These are phyloP conservation scores for Pleurotus eryngii DNA, from an alignment of 768 basidiomycete genomes.

Conservation along the genomic window DNA sequence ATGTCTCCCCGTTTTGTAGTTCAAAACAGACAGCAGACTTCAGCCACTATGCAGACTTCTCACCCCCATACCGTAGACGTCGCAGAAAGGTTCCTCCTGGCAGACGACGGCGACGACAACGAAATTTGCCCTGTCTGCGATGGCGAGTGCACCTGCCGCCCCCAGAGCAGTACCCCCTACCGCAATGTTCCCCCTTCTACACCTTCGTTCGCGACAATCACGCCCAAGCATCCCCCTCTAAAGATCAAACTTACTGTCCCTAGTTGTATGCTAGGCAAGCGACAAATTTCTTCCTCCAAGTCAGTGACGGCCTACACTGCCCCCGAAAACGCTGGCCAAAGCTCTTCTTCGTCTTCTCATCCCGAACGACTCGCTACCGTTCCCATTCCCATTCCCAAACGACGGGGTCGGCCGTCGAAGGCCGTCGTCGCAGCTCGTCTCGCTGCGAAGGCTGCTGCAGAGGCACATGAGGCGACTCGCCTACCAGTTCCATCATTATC, in stretches of 20 bases:
- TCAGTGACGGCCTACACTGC: constrained; percentile 36
- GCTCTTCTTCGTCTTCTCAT: constrained; percentile 13
- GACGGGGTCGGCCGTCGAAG: constrained; percentile 59
- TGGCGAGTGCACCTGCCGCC: constrained; percentile 80
- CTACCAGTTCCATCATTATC: constrained; percentile 13
- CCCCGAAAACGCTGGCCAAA: constrained; percentile 33
- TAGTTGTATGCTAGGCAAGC: constrained; percentile 48
- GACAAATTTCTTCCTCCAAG: constrained; percentile 18
- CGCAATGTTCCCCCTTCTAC: constrained; percentile 35
- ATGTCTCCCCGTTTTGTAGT: constrained; percentile 20
- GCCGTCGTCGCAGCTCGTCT: constrained; percentile 32
- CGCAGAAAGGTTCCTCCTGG: constrained; percentile 33
- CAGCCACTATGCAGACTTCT: constrained; percentile 60
- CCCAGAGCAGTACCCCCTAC: constrained; percentile 37
- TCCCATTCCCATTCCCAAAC: constrained; percentile 33
- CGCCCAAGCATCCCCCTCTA: constrained; percentile 37
- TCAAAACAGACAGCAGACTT: constrained; percentile 46
- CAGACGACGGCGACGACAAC: constrained; percentile 65
- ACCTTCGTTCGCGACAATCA: constrained; percentile 28
- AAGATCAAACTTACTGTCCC: constrained; percentile 77
- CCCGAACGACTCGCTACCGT: constrained; percentile 14
- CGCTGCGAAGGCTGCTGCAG: constrained; percentile 16
- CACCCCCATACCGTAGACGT: constrained; percentile 62
- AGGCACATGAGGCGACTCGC: constrained; percentile 13
- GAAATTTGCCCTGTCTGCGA: constrained; percentile 91